Conservation (phyloP, 305 asterid genomes). For the Fraxinus angustifolia region DNA sequence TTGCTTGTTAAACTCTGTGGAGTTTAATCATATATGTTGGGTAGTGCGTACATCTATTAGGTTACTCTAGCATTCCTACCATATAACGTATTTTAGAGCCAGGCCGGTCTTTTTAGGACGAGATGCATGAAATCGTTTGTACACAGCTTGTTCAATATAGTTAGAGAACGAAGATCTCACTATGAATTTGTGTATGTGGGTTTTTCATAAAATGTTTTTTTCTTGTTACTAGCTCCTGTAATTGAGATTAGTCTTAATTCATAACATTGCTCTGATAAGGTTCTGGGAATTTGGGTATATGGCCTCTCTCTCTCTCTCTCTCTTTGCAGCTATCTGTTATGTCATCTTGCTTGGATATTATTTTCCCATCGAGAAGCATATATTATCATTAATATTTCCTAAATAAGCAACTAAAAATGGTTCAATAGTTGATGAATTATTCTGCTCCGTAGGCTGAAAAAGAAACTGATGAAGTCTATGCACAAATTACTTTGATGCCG, state of each 20-base stretch:
- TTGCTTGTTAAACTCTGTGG: background rate
- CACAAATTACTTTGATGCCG: constrained; percentile 62
- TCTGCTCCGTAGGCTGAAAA: constrained; percentile 56
- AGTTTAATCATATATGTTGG: background rate
- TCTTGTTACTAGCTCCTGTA: background rate
- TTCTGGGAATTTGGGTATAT: constrained; percentile 7
- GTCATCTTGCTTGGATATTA: background rate
- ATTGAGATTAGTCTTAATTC: background rate
- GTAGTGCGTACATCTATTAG: background rate
- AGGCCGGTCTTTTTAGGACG: background rate
- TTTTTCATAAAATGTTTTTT: background rate
- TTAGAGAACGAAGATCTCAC: background rate
- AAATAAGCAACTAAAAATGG: background rate
- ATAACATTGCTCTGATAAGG: background rate
- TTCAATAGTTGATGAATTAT: constrained; percentile 7
- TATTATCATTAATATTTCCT: constrained; percentile 1
- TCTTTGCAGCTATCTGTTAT: background rate
- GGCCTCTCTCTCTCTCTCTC: background rate
- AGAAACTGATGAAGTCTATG: constrained; percentile 76
- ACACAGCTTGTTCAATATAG: background rate
- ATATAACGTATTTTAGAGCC: background rate
- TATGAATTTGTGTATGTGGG: background rate
- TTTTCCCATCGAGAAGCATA: background rate
- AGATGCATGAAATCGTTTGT: background rate
- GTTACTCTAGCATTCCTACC: background rate